Evolutionary conservation across 2,329 filamentous ascomycete genomes (phyloP).

Genomic region (Onygenales sp.): DNA sequence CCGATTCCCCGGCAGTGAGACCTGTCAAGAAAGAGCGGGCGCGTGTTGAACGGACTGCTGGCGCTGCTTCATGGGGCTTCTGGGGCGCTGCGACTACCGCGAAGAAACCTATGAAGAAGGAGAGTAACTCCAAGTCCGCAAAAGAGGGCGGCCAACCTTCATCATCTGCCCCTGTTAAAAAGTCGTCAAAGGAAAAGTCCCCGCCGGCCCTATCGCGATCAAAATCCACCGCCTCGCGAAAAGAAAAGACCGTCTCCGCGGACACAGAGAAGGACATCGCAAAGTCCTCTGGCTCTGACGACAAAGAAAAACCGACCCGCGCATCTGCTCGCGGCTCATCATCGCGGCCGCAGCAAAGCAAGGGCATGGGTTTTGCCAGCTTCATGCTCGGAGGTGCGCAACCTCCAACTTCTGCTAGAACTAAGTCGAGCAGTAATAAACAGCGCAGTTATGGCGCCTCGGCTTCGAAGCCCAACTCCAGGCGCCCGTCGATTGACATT

Average conservation of each 20-base stretch:
- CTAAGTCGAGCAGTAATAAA: slow-evolving; percentile 51
- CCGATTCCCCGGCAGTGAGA: slow-evolving; percentile 28
- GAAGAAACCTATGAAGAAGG: slow-evolving; percentile 43
- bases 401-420: slow-evolving; percentile 37
- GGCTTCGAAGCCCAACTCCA: slow-evolving; percentile 47
- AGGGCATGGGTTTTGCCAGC: slow-evolving; percentile 49
- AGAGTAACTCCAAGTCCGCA: slow-evolving; percentile 24
- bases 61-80: slow-evolving; percentile 61
- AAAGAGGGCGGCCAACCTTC: slow-evolving; percentile 22
- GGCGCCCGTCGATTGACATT: slow-evolving; percentile 60
- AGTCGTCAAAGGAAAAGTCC: slow-evolving; percentile 32
- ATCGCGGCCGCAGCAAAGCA: slow-evolving; percentile 46
- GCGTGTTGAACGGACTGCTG: slow-evolving; percentile 62
- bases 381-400: slow-evolving; percentile 60
- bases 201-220: slow-evolving; percentile 41
- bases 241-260: slow-evolving; percentile 46
- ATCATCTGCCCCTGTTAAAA: slow-evolving; percentile 18
- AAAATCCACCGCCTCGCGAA: slow-evolving; percentile 46
- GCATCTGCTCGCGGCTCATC: slow-evolving; percentile 37
- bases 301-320: slow-evolving; percentile 52
- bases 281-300: slow-evolving; percentile 60
- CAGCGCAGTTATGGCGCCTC: slow-evolving; percentile 43
- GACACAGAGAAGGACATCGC: slow-evolving; percentile 48
- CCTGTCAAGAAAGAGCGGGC: slow-evolving; percentile 64
- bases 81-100: slow-evolving; percentile 49